phyloP scores from a whole-genome alignment of 148 eudicot species.

The Arbutus unedo region DNA sequence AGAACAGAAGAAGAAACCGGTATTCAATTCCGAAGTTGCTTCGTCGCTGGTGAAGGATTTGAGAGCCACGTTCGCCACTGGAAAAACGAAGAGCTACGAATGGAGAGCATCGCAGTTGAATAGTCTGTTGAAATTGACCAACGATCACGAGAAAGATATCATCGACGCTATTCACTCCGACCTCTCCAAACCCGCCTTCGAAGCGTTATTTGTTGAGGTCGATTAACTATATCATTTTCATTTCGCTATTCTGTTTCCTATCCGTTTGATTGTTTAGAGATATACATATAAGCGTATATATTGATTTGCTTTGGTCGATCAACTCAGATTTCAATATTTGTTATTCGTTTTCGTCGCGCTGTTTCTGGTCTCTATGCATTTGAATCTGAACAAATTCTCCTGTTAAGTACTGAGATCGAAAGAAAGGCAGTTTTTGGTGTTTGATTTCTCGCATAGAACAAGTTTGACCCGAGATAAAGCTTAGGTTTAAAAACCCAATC shows the following conservation, averaged over 20 bases:
- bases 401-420: neutral
- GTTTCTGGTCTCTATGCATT: too few species aligned
- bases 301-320: neutral
- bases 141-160: conserved; percentile 48
- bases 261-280: neutral
- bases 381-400: neutral
- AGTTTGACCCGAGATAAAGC: neutral
- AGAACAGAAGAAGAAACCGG: conserved; percentile 16
- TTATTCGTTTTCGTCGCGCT: too few species aligned
- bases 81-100: conserved; percentile 59
- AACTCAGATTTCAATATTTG: too few species aligned
- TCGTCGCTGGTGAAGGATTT: conserved; percentile 47
- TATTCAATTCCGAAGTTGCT: conserved; percentile 33
- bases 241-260: neutral
- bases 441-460: neutral
- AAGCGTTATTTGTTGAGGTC: conserved; percentile 63
- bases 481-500: too few species aligned
- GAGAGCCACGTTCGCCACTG: conserved; percentile 30
- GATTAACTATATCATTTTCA: neutral
- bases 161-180: conserved; percentile 58
- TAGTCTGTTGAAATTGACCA: conserved; percentile 37
- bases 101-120: conserved; percentile 74
- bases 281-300: neutral
- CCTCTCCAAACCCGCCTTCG: conserved; percentile 57
- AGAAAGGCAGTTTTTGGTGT: neutral